Base-by-base conservation (phyloP, 1,284 basidiomycete genomes). In the Trichosporon faecale region DNA sequence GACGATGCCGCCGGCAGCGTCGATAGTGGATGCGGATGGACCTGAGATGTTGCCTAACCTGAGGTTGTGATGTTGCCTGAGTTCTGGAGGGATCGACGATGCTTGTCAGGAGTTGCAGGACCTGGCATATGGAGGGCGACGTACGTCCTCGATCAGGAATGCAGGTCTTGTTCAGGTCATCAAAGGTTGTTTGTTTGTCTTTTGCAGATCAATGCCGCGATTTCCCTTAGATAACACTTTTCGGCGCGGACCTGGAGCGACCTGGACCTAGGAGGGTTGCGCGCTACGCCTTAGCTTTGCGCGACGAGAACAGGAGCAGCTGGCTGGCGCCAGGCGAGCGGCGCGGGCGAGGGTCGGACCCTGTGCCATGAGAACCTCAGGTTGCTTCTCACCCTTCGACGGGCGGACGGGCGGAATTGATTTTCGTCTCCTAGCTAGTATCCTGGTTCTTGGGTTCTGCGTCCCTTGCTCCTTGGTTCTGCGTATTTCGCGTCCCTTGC, bases 311-410 rank as follows among this genome's bases (percentile, higher is more conserved):
- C 49, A 52, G 49, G 49, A 25, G 11, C 16, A 23, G 25, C 49
- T 25, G 33, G 33, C 9, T 33, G 18, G 40, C 35, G 35, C 35
- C 35, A 46, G 44, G 44, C 44, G 7, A 46, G 3, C 4, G 16
- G 44, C 16, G 3, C 16, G 21, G 44, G 44, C 18, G 21, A 46
- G 35, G 35, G 35, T 21, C 44, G 49, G 49, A 52, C 49, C 49
- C 49, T 52, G 49, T 52, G 49, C 49, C 49, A 52, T 52, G 49
- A 52, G 49, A 52, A 52, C 49, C 49, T 52, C 49, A 52, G 49
- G 49, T n/a, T 14, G 40, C 23, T 21, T 52, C 23, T 18, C 40
- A 18, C 40, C 18, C 18, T n/a, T 18, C 40, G 33, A 4, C 40
- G 6, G 40, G 40, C 40, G 5, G 9, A 7, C 40, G 18, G 40